Evolutionary conservation across 139 green algal genomes (phyloP), one percentile per base, ranked within the genome.

Genomic region (Astrephomene gubernaculifera): DNA sequence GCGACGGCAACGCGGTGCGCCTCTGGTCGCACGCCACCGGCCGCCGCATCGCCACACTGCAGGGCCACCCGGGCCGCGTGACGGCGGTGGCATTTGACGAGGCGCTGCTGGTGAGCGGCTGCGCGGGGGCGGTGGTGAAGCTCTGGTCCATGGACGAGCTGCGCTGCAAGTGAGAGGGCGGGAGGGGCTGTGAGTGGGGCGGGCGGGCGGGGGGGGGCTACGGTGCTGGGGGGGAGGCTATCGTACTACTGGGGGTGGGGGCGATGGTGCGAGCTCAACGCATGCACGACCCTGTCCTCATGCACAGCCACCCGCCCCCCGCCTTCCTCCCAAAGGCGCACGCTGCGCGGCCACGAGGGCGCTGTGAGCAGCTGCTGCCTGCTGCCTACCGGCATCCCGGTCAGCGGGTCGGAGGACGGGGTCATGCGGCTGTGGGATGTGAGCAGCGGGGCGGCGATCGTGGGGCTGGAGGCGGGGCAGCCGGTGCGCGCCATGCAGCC

Each of bases 111-210:
- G 65, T 92, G 21, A 87, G 74, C 14, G 90, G 88, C 53, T 91
- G 87, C 78, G 83, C 39, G n/a, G 70, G 82, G 38, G 70, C 57
- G 2, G 74, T 86, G 19, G 79, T 93, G 39, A 89, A 89, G 72
- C 43, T 93, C 24, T 92, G 88, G 90, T 64, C 41, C 22, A 91
- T 94, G 87, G 90, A 94, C 74, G 90, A 94, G 7, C 81, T 92
- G 35, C 85, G 85, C 22, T 84, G 78, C 78, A 84, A n/a, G 78
- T 84, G 41, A 10, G 69, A 6, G 27, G 41, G 8, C 9, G 19
- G 57, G 22, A 67, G 57, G 57, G 57, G 57, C 19, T 35, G 57
- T 21, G 19, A 67, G 57, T 12, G 8, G 21, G 57, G 21, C 19
- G 24, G 22, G 21, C 21, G 31, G 24, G 57, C 57, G 12, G 57